phyloP scores from a whole-genome alignment of 2,329 filamentous ascomycete genomes.

The Penicillium sp. region DNA sequence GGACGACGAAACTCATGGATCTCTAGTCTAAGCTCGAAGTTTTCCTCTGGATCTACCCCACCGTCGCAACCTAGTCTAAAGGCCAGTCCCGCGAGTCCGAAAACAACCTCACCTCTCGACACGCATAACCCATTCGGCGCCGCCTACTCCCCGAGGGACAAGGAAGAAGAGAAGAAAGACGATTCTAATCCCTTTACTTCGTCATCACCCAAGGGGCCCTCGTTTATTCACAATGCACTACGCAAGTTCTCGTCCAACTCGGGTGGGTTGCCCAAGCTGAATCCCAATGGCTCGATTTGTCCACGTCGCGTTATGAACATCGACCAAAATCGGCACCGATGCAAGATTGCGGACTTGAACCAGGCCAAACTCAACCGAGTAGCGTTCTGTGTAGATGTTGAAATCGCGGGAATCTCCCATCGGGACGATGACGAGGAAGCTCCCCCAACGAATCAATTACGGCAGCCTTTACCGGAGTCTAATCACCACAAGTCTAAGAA shows the following conservation, averaged over 20 bases:
- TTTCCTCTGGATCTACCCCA: conserved; percentile 60
- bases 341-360: conserved; percentile 74
- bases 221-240: conserved; percentile 77
- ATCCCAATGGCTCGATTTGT: conserved; percentile 67
- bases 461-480: conserved; percentile 24
- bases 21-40: conserved; percentile 87
- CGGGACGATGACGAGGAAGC: conserved; percentile 63
- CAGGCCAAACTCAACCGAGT: conserved; percentile 80
- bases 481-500: conserved; percentile 34
- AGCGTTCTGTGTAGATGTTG: conserved; percentile 94
- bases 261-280: conserved; percentile 51
- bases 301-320: conserved; percentile 81
- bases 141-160: conserved; percentile 41
- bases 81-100: conserved; percentile 29
- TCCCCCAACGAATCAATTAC: conserved; percentile 32
- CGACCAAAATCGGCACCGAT: conserved; percentile 74
- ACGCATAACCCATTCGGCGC: conserved; percentile 46
- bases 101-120: conserved; percentile 38
- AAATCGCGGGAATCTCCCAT: conserved; percentile 84
- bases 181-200: conserved; percentile 47
- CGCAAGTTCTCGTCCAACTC: conserved; percentile 68
- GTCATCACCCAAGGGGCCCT: conserved; percentile 68
- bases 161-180: conserved; percentile 44
- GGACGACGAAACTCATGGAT: conserved; percentile 80
- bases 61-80: conserved; percentile 38